Conservation (phyloP, 2,329 filamentous ascomycete species). For the Tolypocladium nubicola region DNA sequence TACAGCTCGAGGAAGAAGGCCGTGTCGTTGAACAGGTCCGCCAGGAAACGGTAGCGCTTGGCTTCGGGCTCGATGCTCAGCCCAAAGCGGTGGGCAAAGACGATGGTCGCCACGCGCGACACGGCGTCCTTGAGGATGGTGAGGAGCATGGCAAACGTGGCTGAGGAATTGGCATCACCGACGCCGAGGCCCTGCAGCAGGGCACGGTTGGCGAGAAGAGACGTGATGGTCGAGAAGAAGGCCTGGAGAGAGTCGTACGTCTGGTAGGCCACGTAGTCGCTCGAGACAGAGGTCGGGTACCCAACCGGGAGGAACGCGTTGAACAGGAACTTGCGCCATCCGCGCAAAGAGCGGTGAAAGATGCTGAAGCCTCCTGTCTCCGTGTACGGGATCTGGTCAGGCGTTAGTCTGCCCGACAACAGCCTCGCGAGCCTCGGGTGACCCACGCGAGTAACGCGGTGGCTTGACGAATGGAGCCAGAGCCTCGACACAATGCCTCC, state of each 20-base stretch:
- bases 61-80: conserved; percentile 80
- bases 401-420: neutral
- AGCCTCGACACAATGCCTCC: conserved; percentile 22
- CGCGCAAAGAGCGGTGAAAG: conserved; percentile 16
- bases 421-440: neutral
- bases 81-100: conserved; percentile 75
- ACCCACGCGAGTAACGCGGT: conserved; percentile 16
- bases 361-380: conserved; percentile 11
- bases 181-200: conserved; percentile 75
- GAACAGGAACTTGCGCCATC: conserved; percentile 31
- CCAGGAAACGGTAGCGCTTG: conserved; percentile 79
- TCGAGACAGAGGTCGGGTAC: conserved; percentile 78
- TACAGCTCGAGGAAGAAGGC: conserved; percentile 80
- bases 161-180: conserved; percentile 67
- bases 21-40: conserved; percentile 80
- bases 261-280: conserved; percentile 70
- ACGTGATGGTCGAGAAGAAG: conserved; percentile 73
- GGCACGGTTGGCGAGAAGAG: conserved; percentile 69
- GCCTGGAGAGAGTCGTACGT: conserved; percentile 69
- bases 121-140: conserved; percentile 75
- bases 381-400: conserved; percentile 1
- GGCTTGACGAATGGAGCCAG: conserved; percentile 21
- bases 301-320: conserved; percentile 78
- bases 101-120: conserved; percentile 72
- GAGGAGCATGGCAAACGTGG: conserved; percentile 71